Evolutionary conservation across 1,139 yeast species (phyloP), one percentile per base, ranked within the genome.

Genomic region (Candida glucosophila): DNA sequence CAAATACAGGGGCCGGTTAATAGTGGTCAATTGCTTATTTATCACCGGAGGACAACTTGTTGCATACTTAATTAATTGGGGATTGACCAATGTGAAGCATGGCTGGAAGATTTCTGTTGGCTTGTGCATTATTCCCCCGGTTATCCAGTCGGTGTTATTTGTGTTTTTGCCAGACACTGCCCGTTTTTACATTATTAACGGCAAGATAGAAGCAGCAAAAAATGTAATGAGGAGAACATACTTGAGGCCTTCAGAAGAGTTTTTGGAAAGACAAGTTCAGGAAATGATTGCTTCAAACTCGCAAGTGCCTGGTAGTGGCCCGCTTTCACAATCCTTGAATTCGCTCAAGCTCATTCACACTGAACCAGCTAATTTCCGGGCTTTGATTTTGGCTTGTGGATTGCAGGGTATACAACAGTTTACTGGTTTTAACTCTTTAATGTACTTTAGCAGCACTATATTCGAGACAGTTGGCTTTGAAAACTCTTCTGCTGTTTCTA

Each of bases 91-190:
- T 24, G 78, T 85, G 17, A 40, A 66, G 34, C 77, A 83, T 43
- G 97, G 97, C 29, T 88, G 98, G 98, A 72, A 96, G 53, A 73
- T 85, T 24, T 67, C 86, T 20, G 95, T 88, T 19, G 97, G 96
- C 2, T 59, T 88, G 25, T 80, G 95, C 30, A 69, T 88, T 63
- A 71, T 88, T 13, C 97, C 98, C 6, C 83, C 95, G 3, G 77
- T 71, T 15, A 33, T 76, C 20, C 98, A 90, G 55, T 72, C 82
- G 51, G 63, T 64, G 12, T 65, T 83, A 29, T 88, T 90, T 50
- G 55, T 75, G 48, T 86, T 83, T 60, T 69, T 90, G 51, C 97
- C 98, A 6, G 98, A 90, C 47, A 86, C 97, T 9, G 97, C 98
- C 29, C 71, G 98, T 49, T 90, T 58, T 53, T 77, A 86, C 41